These are phyloP conservation scores for Phoma sp. DNA, from an alignment of 2,329 filamentous ascomycete genomes.

Conservation along the genomic window DNA sequence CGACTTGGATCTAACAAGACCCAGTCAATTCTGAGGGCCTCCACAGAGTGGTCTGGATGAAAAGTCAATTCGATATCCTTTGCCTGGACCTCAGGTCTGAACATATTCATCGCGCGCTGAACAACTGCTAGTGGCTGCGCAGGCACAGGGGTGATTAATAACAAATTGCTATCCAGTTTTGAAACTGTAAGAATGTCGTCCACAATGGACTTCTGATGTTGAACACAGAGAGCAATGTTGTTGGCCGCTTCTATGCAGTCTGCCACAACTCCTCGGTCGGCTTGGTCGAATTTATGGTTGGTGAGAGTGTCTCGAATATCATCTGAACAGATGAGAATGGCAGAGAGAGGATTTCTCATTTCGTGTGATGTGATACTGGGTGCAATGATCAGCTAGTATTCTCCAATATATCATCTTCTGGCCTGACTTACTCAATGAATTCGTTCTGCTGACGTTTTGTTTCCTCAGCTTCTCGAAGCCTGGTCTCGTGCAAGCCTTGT, in stretches of 20 bases:
- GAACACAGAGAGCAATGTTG: conserved; percentile 50
- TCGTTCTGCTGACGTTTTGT: conserved; percentile 44
- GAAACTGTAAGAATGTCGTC: conserved; percentile 46
- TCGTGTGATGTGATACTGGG: conserved; percentile 41
- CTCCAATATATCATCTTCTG: background rate
- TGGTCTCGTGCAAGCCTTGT: conserved; percentile 40
- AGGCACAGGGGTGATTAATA: conserved; percentile 46
- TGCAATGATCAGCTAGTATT: background rate
- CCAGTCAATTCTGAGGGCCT: conserved; percentile 45
- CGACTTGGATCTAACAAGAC: conserved; percentile 51
- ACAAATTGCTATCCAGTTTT: conserved; percentile 38
- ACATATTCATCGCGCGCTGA: conserved; percentile 46
- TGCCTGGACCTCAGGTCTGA: conserved; percentile 43
- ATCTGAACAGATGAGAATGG: conserved; percentile 43
- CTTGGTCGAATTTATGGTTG: conserved; percentile 24
- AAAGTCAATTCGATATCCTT: conserved; percentile 40
- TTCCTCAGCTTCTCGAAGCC: conserved; percentile 39
- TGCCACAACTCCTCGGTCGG: conserved; percentile 22
- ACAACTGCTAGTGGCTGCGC: conserved; percentile 46
- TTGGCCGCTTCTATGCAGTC: conserved; percentile 42
- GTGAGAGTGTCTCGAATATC: conserved; percentile 37
- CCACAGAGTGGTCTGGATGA: conserved; percentile 43
- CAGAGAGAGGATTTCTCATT: conserved; percentile 44
- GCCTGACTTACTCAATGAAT: conserved; percentile 36
- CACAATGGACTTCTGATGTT: conserved; percentile 45